Evolutionary conservation across 352 stramenopile genomes (phyloP), one percentile per base, ranked within the genome.

Genomic region (Globisporangium abappressorium): DNA sequence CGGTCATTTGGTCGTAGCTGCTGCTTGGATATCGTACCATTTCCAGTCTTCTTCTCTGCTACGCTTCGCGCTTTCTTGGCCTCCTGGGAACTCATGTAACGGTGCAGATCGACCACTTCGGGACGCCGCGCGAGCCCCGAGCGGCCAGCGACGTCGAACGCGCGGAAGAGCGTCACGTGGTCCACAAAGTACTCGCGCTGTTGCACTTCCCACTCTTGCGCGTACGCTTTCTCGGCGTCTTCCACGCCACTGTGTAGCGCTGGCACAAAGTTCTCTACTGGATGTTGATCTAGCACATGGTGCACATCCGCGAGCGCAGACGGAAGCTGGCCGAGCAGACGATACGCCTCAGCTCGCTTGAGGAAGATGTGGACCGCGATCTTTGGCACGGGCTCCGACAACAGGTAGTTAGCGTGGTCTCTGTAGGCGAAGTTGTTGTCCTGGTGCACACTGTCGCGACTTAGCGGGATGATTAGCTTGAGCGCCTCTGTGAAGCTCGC

Each of bases 101-200:
- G 57, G 63, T 70, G 71, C 38, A 79, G 33, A 26, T 88, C 78
- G 8, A 70, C 18, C 1, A 90, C 77, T 62, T 86, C 71, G 0
- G 82, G 77, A 15, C 80, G 69, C 9, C 82, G 73, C 24, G 75
- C 46, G 5, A 89, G 72, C 5, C 82, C 82, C 7, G 73, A 81
- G 14, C 60, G 30, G 12, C 24, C 3, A 15, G 72, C 76, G 5
- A 89, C 76, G 53, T 91, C 75, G 18, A 86, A 91, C 11, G 78
- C 70, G 18, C 82, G 77, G 53, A 81, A 76, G 15, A 87, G 55
- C 22, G 70, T 69, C n/a, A 81, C 68, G 49, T 81, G 69, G 62
- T 91, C 82, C 2, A 91, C 72, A 41, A 80, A 78, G 60, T 77
- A 89, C 47, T 81, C 73, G 22, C 56, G 43, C 65, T 87, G 71